Base-by-base conservation (phyloP, 1,284 basidiomycete genomes). In the Lignosus rhinocerotis region DNA sequence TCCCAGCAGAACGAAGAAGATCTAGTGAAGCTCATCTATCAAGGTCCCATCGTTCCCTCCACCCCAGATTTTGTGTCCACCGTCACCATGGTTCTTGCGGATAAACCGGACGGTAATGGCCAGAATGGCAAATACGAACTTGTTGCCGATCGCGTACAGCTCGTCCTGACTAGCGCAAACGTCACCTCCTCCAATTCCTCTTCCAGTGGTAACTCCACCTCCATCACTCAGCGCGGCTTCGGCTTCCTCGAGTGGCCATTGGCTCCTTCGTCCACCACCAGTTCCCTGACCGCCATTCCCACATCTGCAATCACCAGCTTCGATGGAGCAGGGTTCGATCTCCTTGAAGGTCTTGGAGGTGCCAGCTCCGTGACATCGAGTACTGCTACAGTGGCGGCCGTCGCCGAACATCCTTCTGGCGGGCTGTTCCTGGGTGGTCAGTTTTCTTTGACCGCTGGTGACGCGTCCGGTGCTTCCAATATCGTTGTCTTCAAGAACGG, bases 171-270 rank as follows among this genome's bases (percentile, higher is more conserved):
- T 12, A 86, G 85, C n/a, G 81, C 82, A 5, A 81, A 81, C 65
- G 60, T 73, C 31, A 77, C 75, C 7, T 71, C 72, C 36, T 43
- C 66, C 10, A 65, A 66, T 52, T 68, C 71, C 14, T 69, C 70
- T 19, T 70, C 69, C 0, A 60, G 66, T 41, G 67, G 69, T 16
- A 77, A 72, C 55, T 73, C 72, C 14, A 67, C 70, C 0, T 59
- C 73, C 12, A 58, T 58, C 42, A 72, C 75, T 17, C 74, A 75
- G 46, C 76, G 69, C 25, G 80, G 83, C 2, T 92, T 91, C 66
- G 91, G 92, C 9, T 87, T 93, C 70, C 84, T 92, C 55, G 92
- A 93, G 68, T 93, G 91, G 91, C 86, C 87, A 30, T 71, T 88
- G 41, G 74, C 72, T 48, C 69, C 75, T 21, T 70, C 72, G 31